phyloP scores from a whole-genome alignment of 2,329 filamentous ascomycete genomes.

The Pseudogymnoascus sp. region DNA sequence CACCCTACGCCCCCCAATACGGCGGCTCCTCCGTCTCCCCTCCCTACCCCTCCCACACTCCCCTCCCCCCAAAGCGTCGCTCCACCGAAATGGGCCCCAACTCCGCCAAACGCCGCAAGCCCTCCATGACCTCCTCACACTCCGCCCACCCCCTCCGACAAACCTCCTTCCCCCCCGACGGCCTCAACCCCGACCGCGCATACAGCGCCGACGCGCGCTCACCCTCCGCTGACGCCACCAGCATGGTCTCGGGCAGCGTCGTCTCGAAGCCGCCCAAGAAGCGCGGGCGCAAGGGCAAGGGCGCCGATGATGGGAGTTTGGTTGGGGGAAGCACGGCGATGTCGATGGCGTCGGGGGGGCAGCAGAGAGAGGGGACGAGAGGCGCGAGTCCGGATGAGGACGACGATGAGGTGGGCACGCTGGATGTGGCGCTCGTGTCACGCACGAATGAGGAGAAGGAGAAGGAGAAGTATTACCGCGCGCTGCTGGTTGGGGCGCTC shows the following conservation, averaged over 20 bases:
- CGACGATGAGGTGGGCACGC: conserved; percentile 33
- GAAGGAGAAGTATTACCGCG: conserved; percentile 48
- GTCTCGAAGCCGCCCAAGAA: conserved; percentile 49
- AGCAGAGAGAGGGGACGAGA: conserved; percentile 35
- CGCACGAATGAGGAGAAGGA: conserved; percentile 60
- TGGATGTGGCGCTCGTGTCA: conserved; percentile 49
- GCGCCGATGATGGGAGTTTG: conserved; percentile 36
- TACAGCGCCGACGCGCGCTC: conserved; percentile 52
- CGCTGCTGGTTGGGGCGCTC: conserved; percentile 57
- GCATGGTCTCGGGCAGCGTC: conserved; percentile 53
- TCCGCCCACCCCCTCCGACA: conserved; percentile 65
- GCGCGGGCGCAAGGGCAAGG: conserved; percentile 53
- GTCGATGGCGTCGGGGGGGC: conserved; percentile 34
- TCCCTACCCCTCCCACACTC: conserved; percentile 42
- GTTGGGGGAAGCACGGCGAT: conserved; percentile 27
- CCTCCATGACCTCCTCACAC: conserved; percentile 45
- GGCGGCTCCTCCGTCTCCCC: conserved; percentile 39
- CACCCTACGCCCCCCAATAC: conserved; percentile 14
- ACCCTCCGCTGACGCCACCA: conserved; percentile 54
- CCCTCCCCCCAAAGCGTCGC: conserved; percentile 54
- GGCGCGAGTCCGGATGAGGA: conserved; percentile 34
- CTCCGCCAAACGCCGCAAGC: conserved; percentile 60
- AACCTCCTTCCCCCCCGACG: conserved; percentile 69
- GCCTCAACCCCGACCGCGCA: conserved; percentile 29
- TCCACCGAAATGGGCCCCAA: conserved; percentile 44